A percentile compares a stretch with the other conserved stretches of the same genome.
These are phyloP conservation scores for Populus hybrid DNA, from an alignment of 441 rosid species.

Conservation along the genomic window DNA sequence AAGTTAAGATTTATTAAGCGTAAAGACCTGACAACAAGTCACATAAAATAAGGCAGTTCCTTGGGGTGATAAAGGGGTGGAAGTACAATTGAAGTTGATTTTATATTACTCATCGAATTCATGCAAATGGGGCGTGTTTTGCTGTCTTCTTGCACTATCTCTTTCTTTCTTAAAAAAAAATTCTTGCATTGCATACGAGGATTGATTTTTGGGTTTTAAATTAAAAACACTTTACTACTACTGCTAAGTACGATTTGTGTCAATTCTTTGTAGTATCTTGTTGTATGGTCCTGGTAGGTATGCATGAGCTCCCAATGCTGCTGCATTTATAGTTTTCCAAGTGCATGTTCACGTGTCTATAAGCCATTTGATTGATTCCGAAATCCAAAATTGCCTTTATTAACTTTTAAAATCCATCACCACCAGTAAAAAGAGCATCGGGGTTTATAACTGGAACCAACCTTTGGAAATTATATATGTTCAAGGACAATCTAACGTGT, in stretches of 20 bases:
- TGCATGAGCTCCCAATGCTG: not conserved
- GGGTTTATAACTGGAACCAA: too few species aligned
- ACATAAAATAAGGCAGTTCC: conserved; percentile 4
- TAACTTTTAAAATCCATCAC: too few species aligned
- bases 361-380: too few species aligned
- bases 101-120: not conserved
- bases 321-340: not conserved
- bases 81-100: conserved; percentile 30
- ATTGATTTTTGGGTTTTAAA: not conserved
- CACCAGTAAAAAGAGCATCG: too few species aligned
- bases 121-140: not conserved
- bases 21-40: not conserved
- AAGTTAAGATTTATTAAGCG: not conserved
- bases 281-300: not conserved
- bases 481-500: too few species aligned
- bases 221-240: too few species aligned
- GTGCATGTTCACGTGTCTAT: not conserved
- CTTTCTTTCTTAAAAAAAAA: not conserved
- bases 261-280: not conserved
- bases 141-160: not conserved
- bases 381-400: too few species aligned
- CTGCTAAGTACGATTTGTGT: not conserved
- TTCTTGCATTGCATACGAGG: conserved; percentile 7
- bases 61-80: conserved; percentile 12
- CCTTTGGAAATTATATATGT: too few species aligned